phyloP scores from a whole-genome alignment of 805 yeast species.

The Spathaspora girioi region DNA sequence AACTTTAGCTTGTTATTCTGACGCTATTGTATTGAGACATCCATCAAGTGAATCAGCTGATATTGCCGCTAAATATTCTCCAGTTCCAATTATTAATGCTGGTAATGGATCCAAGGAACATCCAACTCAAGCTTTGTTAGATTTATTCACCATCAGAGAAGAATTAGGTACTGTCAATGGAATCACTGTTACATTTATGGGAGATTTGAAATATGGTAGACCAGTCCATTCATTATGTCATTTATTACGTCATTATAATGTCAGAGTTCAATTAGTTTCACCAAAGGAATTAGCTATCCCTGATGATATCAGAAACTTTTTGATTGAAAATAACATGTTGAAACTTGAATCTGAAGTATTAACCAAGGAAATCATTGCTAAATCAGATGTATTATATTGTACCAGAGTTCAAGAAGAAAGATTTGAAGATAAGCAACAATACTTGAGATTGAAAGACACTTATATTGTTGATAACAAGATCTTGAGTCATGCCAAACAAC shows the following conservation, averaged over 20 bases:
- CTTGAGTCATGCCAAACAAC: slow-evolving; percentile 89
- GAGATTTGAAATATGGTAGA: slow-evolving; percentile 96
- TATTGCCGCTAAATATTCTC: slow-evolving; percentile 93
- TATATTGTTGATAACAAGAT: slow-evolving; percentile 92
- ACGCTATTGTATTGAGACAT: slow-evolving; percentile 95
- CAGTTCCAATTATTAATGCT: slow-evolving; percentile 95
- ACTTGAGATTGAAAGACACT: slow-evolving; percentile 83
- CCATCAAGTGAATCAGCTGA: slow-evolving; percentile 90
- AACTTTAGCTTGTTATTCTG: slow-evolving; percentile 91
- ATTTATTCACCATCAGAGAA: slow-evolving; percentile 96
- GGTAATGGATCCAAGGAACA: slow-evolving; percentile 98
- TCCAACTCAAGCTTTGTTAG: slow-evolving; percentile 98
- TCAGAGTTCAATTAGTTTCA: slow-evolving; percentile 84
- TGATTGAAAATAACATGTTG: slow-evolving; percentile 64
- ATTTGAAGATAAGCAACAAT: slow-evolving; percentile 70
- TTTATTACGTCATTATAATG: slow-evolving; percentile 87
- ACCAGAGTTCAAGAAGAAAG: slow-evolving; percentile 98
- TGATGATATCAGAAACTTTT: slow-evolving; percentile 60
- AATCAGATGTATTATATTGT: slow-evolving; percentile 93
- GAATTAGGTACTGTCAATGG: slow-evolving; percentile 98
- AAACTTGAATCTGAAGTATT: slow-evolving; percentile 70
- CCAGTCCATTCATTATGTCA: slow-evolving; percentile 96
- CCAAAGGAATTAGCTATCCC: slow-evolving; percentile 90
- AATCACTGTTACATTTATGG: slow-evolving; percentile 97
- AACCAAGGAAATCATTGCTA: slow-evolving; percentile 80